These are phyloP conservation scores for Populus hybrid DNA, from an alignment of 441 rosid genomes.

Conservation along the genomic window DNA sequence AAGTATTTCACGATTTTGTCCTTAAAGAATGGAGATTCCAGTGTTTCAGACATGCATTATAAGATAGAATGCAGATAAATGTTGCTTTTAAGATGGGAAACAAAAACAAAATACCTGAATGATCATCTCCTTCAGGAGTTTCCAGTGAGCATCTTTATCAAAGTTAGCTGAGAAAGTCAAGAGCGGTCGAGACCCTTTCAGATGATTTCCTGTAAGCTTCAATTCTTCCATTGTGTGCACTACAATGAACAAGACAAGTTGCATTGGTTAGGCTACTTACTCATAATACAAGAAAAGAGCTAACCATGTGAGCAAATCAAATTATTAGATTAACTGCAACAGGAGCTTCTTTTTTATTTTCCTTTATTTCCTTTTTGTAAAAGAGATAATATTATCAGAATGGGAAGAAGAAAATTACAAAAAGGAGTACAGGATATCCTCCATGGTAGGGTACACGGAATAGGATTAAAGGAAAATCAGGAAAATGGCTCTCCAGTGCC, in stretches of 20 bases:
- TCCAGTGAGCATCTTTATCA: conserved; percentile 84
- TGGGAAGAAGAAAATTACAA: neutral
- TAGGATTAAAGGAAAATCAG: neutral
- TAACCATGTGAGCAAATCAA: neutral
- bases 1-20: neutral
- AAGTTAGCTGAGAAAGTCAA: conserved; percentile 84
- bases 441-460: neutral
- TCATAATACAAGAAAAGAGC: neutral
- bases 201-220: conserved; percentile 95
- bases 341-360: no score
- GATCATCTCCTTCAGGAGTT: conserved; percentile 86
- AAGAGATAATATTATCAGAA: no score
- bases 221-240: conserved; percentile 97
- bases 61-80: neutral
- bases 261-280: neutral
- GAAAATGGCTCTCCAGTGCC: neutral
- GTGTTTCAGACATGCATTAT: neutral
- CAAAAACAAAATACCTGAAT: conserved; percentile 42
- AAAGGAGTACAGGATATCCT: neutral
- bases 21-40: neutral
- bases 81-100: conserved; percentile 7
- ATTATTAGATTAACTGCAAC: neutral
- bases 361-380: no score
- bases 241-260: conserved; percentile 25
- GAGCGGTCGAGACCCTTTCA: conserved; percentile 80